Conservation (phyloP, 1,284 basidiomycete species). For the Tylopilus microsporus region DNA sequence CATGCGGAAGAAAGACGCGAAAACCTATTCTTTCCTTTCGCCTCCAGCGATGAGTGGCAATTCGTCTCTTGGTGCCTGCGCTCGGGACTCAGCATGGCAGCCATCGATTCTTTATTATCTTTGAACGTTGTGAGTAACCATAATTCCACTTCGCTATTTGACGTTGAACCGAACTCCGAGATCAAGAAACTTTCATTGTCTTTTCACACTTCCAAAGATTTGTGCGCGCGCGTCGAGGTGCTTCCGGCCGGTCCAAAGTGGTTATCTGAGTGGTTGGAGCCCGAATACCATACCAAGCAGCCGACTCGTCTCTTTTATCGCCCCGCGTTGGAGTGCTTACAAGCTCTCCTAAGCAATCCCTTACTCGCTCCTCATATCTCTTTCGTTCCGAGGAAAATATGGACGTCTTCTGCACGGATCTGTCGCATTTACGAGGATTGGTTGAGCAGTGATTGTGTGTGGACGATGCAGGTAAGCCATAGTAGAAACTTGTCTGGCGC, state of each 20-base stretch:
- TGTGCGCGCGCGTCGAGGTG: not conserved
- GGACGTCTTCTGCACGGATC: not conserved
- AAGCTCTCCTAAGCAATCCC: constrained; percentile 2
- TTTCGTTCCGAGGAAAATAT: not conserved
- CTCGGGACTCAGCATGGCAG: no score
- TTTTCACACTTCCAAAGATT: constrained; percentile 1
- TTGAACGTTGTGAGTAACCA: no score
- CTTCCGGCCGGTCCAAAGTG: constrained; percentile 1
- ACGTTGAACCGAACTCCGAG: no score
- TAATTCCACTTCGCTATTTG: no score
- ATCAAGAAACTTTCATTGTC: not conserved
- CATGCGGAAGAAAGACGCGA: no score
- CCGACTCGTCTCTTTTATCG: not conserved
- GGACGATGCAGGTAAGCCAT: no score
- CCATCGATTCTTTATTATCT: no score
- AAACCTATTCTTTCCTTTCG: no score
- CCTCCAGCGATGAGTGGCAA: no score
- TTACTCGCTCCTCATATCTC: not conserved
- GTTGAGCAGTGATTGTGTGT: constrained; percentile 1
- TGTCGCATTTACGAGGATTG: constrained; percentile 11
- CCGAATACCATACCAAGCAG: not conserved
- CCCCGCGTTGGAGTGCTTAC: not conserved
- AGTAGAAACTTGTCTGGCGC: no score
- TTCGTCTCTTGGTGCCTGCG: no score
- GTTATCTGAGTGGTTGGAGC: not conserved